Percentiles rank a stretch among this genome's conserved stretches.
phyloP scores from a whole-genome alignment of 306 rosid genomes.

The Potentilla sterilis region DNA sequence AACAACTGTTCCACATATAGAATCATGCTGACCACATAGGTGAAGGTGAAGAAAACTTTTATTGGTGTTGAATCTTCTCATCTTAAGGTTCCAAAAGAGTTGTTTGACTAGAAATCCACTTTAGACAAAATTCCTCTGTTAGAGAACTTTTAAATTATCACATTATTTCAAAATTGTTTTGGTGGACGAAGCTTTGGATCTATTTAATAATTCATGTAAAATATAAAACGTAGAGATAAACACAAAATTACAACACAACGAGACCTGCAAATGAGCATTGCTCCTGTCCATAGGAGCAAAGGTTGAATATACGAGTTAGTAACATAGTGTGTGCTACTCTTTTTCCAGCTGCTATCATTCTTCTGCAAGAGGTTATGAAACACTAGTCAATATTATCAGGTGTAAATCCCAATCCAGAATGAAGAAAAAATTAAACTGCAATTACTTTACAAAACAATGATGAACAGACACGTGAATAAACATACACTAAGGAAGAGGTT shows the following conservation, averaged over 20 bases:
- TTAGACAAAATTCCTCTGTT: background rate
- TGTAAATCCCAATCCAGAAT: background rate
- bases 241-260: constrained; percentile 9
- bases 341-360: constrained; percentile 80
- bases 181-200: background rate
- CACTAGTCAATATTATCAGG: background rate
- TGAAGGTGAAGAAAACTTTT: background rate
- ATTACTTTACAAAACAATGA: constrained; percentile 17
- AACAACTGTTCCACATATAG: background rate
- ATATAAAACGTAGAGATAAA: background rate
- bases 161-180: background rate
- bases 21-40: background rate
- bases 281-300: constrained; percentile 79
- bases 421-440: constrained; percentile 7
- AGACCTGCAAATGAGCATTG: constrained; percentile 89
- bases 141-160: background rate
- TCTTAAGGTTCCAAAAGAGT: background rate
- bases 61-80: background rate
- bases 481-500: constrained; percentile 57
- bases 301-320: constrained; percentile 75
- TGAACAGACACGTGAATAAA: constrained; percentile 12
- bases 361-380: constrained; percentile 49
- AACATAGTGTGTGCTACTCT: constrained; percentile 60
- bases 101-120: background rate
- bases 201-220: background rate